Evolutionary conservation across 805 yeast genomes (phyloP), one percentile per base, ranked within the genome.

Genomic region (Cyberlindnera xishuangbannaensis): DNA sequence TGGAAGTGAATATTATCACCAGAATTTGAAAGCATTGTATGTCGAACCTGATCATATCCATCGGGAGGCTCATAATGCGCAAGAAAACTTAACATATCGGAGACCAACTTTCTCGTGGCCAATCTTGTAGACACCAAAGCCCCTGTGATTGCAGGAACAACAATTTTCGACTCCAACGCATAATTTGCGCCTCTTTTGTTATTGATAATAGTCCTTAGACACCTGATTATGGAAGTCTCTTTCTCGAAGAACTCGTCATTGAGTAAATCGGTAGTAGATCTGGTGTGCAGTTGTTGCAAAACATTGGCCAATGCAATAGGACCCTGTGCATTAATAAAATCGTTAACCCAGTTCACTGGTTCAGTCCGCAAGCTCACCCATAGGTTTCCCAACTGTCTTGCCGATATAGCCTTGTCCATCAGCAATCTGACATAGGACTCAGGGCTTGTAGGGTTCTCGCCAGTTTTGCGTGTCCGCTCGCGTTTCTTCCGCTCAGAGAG

Each of bases 301-400:
- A 75, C 76, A 12, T 77, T 73, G 7, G 85, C 75, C 33, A 92
- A 67, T 0, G 86, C 83, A 7, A 79, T 70, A 39, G 82, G 86
- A 8, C 97, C 97, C 54, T 85, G 94, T 27, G 74, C 69, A 32
- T 69, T 76, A n/a, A 86, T 66, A 48, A 92, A 92, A 15, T 65
- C 68, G 30, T 73, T 67, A 0, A 85, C 92, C 97, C 97, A 90
- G 23, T 65, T 71, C 15, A 77, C 64, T 16, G 88, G 87, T 53
- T 90, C 97, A 0, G 97, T 86, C 43, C 97, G 75, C 27, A 90
- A 65, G 29, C 95, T 85, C 6, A 92, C 95, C 83, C 92, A 85
- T 33, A 92, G 67, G 45, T 83, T 83, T 25, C 82, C 84, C 43
- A 90, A 64, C 54, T 88, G 85, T 33, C 73, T 75, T 4, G 76